Base-by-base conservation (phyloP, 2,329 filamentous ascomycete species). In the Aureobasidium vineae region DNA sequence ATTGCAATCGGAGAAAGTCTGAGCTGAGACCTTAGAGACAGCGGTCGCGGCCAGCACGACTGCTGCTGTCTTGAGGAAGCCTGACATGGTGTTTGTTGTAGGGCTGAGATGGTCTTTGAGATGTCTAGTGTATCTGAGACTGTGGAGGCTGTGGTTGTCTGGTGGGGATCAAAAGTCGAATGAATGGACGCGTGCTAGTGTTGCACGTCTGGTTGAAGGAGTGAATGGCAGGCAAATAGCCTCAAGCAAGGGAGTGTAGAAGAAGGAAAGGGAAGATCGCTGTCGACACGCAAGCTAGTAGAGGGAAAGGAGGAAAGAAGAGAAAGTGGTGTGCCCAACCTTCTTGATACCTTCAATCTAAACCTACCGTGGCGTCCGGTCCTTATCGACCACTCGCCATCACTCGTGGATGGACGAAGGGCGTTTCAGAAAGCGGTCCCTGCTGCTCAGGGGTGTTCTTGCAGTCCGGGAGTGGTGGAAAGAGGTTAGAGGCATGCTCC, bases 1-100 rank as follows among this genome's bases (percentile, higher is more conserved):
- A 74, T 96, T 88, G 81, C 93, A 98, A 43, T 82, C 76, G 6
- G 90, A 92, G 65, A 78, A 86, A 31, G 92, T 92, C 77, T 97
- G 93, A 60, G 90, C 92, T 53, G 82, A 71, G 63, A 81, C 80
- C 40, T 84, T 78, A 67, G 82, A 74, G 52, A 77, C 70, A 49
- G 76, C 67, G 19, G 61, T 65, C 52, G 75, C 75, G 63, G 75
- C 65, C 60, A 76, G 70, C 68, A 75, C 72, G 66, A 77, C 54
- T 41, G 67, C 67, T 56, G 50, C 38, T 54, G 61, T 65, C 28
- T 65, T 54, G 26, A 65, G 11, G 38, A 65, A 26, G n/a, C n/a
- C 23, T 54, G 61, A 40, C 61, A 65, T 65, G 5, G 4, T 65
- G 13, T 41, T 19, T 53, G 33, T 31, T 31, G 33, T 52, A 47